These are phyloP conservation scores for Medicago arabica DNA, from an alignment of 306 rosid genomes.

Conservation along the genomic window DNA sequence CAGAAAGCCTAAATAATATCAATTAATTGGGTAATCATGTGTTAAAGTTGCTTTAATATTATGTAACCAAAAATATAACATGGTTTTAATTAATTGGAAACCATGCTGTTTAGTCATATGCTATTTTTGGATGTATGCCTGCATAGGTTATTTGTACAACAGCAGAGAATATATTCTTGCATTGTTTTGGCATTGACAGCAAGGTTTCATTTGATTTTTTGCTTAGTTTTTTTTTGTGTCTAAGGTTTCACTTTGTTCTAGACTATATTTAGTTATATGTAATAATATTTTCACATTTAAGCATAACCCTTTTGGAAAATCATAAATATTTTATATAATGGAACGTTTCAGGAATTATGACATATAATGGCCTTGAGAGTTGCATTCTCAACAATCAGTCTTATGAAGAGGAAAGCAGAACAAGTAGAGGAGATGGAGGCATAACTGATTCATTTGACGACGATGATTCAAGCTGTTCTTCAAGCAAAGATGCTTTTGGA, in stretches of 20 bases:
- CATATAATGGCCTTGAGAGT: constrained; percentile 85
- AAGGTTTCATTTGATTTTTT: constrained; percentile 14
- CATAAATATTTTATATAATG: not conserved
- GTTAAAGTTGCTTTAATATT: constrained; percentile 9
- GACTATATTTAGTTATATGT: constrained; percentile 23
- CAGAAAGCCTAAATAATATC: constrained; percentile 12
- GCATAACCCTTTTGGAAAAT: constrained; percentile 20
- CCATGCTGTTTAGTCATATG: constrained; percentile 26
- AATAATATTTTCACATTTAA: not conserved
- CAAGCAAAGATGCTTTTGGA: constrained; percentile 82
- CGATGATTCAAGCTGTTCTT: constrained; percentile 77
- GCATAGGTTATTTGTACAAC: constrained; percentile 38
- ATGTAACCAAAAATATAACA: not conserved
- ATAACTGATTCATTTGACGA: constrained; percentile 82
- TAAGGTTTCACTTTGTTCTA: constrained; percentile 6
- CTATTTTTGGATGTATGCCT: constrained; percentile 47
- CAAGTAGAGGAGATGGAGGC: constrained; percentile 84
- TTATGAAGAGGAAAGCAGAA: constrained; percentile 75
- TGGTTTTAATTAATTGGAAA: constrained; percentile 22
- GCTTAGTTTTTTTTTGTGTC: constrained; percentile 6
- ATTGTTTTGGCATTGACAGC: constrained; percentile 44
- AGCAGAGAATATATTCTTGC: constrained; percentile 50
- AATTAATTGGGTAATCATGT: constrained; percentile 4
- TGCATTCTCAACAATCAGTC: constrained; percentile 74
- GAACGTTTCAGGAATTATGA: constrained; percentile 79